phyloP scores from a whole-genome alignment of 2,329 filamentous ascomycete genomes.

The Eutypa lata region DNA sequence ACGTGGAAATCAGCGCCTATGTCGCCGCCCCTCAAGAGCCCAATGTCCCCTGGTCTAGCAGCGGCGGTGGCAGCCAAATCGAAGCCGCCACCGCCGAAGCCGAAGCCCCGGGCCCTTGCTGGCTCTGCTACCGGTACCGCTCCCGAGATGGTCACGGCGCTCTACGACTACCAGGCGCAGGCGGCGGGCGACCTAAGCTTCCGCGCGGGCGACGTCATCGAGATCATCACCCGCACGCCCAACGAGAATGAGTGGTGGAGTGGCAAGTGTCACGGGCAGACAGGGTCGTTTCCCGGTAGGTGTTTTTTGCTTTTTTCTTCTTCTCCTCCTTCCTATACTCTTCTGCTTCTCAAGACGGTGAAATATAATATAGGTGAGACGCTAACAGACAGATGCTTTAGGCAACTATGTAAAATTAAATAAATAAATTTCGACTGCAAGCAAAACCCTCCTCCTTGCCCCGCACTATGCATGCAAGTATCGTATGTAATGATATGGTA shows the following conservation, averaged over 20 bases:
- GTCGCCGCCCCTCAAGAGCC: constrained; percentile 25
- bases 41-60: constrained; percentile 33
- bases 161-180: constrained; percentile 96
- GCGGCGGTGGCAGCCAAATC: constrained; percentile 60
- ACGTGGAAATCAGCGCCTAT: constrained; percentile 30
- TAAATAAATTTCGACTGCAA: too few species aligned
- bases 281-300: constrained; percentile 93
- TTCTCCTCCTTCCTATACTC: neutral
- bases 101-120: constrained; percentile 66
- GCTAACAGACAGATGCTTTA: neutral
- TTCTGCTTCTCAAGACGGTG: neutral
- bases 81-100: constrained; percentile 67
- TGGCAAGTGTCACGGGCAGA: constrained; percentile 72
- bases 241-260: constrained; percentile 99
- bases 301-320: constrained; percentile 11
- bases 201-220: constrained; percentile 81
- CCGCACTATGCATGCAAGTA: too few species aligned
- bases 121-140: constrained; percentile 50
- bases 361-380: neutral
- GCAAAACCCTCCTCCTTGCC: too few species aligned
- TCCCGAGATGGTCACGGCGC: constrained; percentile 78
- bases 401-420: neutral
- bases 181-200: constrained; percentile 94
- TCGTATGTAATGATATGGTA: too few species aligned
- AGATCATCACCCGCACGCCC: constrained; percentile 77